Base-by-base conservation (phyloP, 192 early-diverging fungal species). In the Coemansia sp. region DNA sequence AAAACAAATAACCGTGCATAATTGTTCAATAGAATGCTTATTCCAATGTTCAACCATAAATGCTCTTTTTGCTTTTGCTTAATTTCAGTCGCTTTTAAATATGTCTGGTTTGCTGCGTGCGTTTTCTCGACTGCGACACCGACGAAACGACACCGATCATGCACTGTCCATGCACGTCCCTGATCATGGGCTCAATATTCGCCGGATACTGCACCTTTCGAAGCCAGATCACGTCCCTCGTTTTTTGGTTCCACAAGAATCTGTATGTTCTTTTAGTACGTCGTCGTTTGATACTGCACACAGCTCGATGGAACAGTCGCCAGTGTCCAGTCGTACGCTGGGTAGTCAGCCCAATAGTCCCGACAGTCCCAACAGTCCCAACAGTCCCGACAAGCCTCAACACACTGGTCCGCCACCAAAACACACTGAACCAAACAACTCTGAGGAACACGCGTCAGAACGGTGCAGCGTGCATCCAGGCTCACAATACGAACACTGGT, bases 381-480 rank as follows among this genome's bases (percentile, higher is more conserved):
- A 1, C 21, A 21, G 21, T 21, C 21, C 21, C 21, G 21, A 21
- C 21, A 21, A 21, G 1, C 21, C 21, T 1, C 21, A 21, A 21
- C 21, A 21, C 21, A 21, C 21, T 21, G 21, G 21, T 21, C 21
- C 21, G 21, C 21, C 21, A 1, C 21, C 31, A 34, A 34, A 2
- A 2, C 31, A 1, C 31, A 34, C 31, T 34, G 31, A 34, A 34
- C 31, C 31, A 34, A 34, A 34, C 31, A 7, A 34, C 31, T 34
- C 31, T 34, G 28, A 7, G 31, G 31, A 34, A 7, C 31, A 34
- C 7, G 31, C 31, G 31, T 34, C 31, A 6, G 77, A 80, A 31
- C 71, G 71, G n/a, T 81, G 78, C 60, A 12, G 36, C n/a, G 60
- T 48, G 40, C 78, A 81, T 56, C 78, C 73, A 4, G 78, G 78